Percentiles rank a stretch among this genome's conserved stretches.
phyloP scores from a whole-genome alignment of 164 flowering plant species.

The Liquidambar formosana region DNA sequence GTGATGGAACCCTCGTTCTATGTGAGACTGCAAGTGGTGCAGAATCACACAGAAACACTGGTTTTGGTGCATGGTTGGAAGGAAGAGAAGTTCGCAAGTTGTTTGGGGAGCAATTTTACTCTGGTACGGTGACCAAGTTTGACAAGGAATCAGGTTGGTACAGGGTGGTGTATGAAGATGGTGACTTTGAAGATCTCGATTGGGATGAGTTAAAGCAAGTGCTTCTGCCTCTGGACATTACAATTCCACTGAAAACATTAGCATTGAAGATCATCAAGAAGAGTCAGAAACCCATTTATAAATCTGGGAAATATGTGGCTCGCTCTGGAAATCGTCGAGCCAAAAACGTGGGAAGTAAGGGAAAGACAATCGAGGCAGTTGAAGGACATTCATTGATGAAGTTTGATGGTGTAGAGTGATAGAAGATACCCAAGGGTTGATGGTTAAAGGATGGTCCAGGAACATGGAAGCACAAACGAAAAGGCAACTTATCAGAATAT shows the following conservation, averaged over 20 bases:
- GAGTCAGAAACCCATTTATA: slow-evolving; percentile 31
- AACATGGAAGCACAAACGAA: no score
- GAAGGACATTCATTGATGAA: neutral
- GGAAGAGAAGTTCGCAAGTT: slow-evolving; percentile 75
- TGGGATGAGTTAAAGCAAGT: slow-evolving; percentile 72
- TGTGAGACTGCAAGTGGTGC: slow-evolving; percentile 16
- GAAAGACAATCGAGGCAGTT: slow-evolving; percentile 4
- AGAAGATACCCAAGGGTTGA: neutral
- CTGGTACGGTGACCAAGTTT: slow-evolving; percentile 57
- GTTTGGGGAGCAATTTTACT: slow-evolving; percentile 52
- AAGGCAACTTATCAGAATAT: no score
- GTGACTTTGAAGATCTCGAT: slow-evolving; percentile 84
- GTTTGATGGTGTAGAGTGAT: neutral
- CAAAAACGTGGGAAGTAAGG: slow-evolving; percentile 1
- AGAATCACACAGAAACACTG: slow-evolving; percentile 17
- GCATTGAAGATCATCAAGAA: slow-evolving; percentile 49
- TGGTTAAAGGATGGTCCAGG: no score
- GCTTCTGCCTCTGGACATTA: slow-evolving; percentile 66
- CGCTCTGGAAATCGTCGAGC: neutral
- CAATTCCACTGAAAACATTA: slow-evolving; percentile 60
- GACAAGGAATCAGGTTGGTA: slow-evolving; percentile 83
- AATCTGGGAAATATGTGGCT: slow-evolving; percentile 11
- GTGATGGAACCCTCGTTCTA: slow-evolving; percentile 8
- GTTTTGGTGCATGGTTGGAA: slow-evolving; percentile 71
- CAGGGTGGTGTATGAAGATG: slow-evolving; percentile 84